A percentile compares a stretch with the other conserved stretches of the same genome.
phyloP scores from a whole-genome alignment of 2,329 filamentous ascomycete species.

The Cordyceps cateniannulata region DNA sequence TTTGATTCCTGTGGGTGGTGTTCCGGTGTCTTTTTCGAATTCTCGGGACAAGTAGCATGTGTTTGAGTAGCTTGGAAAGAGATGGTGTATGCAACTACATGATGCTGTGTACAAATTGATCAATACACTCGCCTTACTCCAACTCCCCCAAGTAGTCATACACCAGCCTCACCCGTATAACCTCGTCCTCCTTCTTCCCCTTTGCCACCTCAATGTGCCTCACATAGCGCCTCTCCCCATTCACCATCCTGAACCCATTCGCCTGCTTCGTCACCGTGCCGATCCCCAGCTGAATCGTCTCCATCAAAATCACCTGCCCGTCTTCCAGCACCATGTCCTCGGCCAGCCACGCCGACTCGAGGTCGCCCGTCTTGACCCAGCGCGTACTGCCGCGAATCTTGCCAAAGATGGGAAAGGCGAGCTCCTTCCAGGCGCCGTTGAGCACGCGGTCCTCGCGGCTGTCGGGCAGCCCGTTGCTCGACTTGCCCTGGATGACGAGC shows the following conservation, averaged over 20 bases:
- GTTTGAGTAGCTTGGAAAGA: no score
- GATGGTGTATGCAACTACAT: no score
- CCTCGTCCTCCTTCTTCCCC: not conserved
- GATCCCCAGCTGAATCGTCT: not conserved
- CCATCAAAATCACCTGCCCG: not conserved
- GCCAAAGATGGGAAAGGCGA: conserved; percentile 3
- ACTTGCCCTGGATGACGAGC: not conserved
- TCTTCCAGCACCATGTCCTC: conserved; percentile 1
- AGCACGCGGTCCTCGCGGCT: not conserved
- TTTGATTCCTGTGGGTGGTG: not conserved
- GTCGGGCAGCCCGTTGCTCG: not conserved
- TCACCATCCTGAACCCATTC: not conserved
- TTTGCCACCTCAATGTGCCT: not conserved
- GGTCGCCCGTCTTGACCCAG: not conserved
- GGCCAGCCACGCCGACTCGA: not conserved
- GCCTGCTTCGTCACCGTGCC: not conserved
- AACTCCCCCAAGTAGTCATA: not conserved
- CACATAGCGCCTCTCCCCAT: not conserved
- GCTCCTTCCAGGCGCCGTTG: not conserved
- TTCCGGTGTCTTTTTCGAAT: not conserved
- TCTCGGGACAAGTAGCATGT: no score
- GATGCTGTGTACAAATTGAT: no score
- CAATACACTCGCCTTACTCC: no score
- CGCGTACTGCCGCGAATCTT: conserved; percentile 1
- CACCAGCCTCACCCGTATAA: not conserved